Percentiles rank a stretch among this genome's conserved stretches.
These are phyloP conservation scores for Wilcoxina mikolae DNA, from an alignment of 495 filamentous ascomycete species.

Conservation along the genomic window DNA sequence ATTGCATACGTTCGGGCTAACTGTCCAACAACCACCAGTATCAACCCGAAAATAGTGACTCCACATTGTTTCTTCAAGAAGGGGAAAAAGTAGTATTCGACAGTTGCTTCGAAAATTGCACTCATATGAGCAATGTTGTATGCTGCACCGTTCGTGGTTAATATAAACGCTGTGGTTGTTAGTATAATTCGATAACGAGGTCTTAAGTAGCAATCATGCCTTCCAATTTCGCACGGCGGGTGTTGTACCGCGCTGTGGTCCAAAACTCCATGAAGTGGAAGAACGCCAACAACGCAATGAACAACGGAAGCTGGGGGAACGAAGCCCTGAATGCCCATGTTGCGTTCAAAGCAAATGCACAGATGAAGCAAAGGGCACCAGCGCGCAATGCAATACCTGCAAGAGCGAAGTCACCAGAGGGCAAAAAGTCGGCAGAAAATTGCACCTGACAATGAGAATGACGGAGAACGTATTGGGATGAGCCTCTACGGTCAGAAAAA, in stretches of 20 bases:
- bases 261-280: slow-evolving; percentile 97
- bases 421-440: slow-evolving; percentile 31
- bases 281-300: slow-evolving; percentile 54
- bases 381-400: slow-evolving; percentile 62
- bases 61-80: slow-evolving; percentile 14
- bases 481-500: no score
- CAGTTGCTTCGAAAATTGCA: slow-evolving; percentile 54
- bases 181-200: no score
- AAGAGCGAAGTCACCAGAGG: slow-evolving; percentile 51
- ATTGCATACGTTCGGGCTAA: slow-evolving; percentile 60
- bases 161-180: slow-evolving; percentile 50
- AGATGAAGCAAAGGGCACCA: slow-evolving; percentile 38
- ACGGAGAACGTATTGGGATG: no score
- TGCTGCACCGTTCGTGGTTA: slow-evolving; percentile 68
- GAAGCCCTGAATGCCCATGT: slow-evolving; percentile 34
- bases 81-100: slow-evolving; percentile 47
- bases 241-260: slow-evolving; percentile 73
- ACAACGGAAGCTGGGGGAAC: slow-evolving; percentile 74
- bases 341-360: slow-evolving; percentile 33
- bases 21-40: slow-evolving; percentile 57
- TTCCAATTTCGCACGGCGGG: slow-evolving; percentile 45
- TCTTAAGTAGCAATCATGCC: background rate
- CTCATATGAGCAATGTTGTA: slow-evolving; percentile 71
- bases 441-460: no score
- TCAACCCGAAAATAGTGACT: slow-evolving; percentile 39